Conservation (phyloP, 495 filamentous ascomycete genomes). For the Xylaria cubensis region DNA sequence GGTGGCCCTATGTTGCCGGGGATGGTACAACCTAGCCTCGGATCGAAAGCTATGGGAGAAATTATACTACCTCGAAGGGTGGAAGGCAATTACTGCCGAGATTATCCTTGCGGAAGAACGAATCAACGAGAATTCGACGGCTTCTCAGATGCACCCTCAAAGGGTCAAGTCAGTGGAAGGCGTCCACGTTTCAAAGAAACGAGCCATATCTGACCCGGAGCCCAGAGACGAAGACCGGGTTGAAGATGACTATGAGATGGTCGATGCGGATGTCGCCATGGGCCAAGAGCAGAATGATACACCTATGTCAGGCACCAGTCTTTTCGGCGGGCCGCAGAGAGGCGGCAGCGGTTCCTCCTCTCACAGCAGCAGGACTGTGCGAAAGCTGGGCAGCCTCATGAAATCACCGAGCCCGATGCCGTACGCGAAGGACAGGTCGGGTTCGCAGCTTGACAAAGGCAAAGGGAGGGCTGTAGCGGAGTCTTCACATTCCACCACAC, state of each 20-base stretch:
- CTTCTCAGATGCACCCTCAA: conserved; percentile 39
- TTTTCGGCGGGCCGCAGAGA: conserved; percentile 43
- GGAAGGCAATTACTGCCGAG: conserved; percentile 72
- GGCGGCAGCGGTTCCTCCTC: conserved; percentile 36
- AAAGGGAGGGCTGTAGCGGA: conserved; percentile 41
- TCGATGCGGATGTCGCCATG: conserved; percentile 44
- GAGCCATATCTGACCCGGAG: conserved; percentile 48
- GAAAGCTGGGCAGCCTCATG: conserved; percentile 33
- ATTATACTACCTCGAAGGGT: conserved; percentile 83
- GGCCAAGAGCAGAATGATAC: conserved; percentile 40
- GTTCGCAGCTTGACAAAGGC: conserved; percentile 38
- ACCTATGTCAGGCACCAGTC: conserved; percentile 39
- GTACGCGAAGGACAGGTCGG: conserved; percentile 28
- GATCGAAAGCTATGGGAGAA: conserved; percentile 87
- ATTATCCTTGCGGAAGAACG: conserved; percentile 71
- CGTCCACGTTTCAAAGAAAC: conserved; percentile 53
- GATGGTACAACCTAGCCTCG: conserved; percentile 81
- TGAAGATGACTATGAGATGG: conserved; percentile 56
- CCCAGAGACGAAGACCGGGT: conserved; percentile 25
- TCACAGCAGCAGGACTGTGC: conserved; percentile 35
- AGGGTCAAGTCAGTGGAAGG: conserved; percentile 44
- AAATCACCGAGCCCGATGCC: conserved; percentile 41
- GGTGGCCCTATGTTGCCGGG: conserved; percentile 76
- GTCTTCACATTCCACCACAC: conserved; percentile 32
- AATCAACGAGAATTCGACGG: conserved; percentile 42